These are phyloP conservation scores for Tricholoma furcatifolium DNA, from an alignment of 768 basidiomycete species.

Conservation along the genomic window DNA sequence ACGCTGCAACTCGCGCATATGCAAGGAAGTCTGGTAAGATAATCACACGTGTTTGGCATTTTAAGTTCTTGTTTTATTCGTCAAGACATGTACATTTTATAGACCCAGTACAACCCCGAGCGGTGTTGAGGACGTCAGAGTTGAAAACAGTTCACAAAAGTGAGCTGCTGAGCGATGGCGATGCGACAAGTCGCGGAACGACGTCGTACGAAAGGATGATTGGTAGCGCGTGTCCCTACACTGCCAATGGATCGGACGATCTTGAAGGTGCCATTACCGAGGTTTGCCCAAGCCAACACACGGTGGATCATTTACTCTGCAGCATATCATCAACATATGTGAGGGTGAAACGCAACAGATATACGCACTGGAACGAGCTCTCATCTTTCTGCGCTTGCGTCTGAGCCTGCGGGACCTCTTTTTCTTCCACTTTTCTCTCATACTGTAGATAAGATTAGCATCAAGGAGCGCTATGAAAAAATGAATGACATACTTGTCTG, in stretches of 20 bases:
- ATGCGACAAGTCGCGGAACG: constrained; percentile 23
- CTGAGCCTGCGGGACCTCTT: constrained; percentile 91
- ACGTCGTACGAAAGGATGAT: constrained; percentile 1
- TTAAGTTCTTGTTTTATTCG: constrained; percentile 4
- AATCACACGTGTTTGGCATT: too few species aligned
- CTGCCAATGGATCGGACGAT: constrained; percentile 7
- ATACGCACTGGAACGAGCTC: constrained; percentile 87
- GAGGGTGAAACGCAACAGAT: neutral
- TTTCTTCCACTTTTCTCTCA: constrained; percentile 99
- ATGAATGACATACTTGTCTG: constrained; percentile 27
- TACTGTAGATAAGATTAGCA: constrained; percentile 35
- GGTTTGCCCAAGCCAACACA: constrained; percentile 21
- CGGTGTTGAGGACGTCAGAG: neutral
- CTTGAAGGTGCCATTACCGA: constrained; percentile 18
- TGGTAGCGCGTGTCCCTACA: constrained; percentile 1
- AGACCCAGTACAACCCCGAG: constrained; percentile 13
- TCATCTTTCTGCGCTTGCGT: constrained; percentile 95
- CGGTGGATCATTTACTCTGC: constrained; percentile 37
- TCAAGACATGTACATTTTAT: constrained; percentile 11
- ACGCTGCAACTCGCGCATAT: too few species aligned
- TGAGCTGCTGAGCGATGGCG: constrained; percentile 16
- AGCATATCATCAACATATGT: neutral
- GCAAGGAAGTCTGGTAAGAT: too few species aligned
- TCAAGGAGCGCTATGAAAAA: neutral
- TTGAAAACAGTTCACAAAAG: constrained; percentile 8